Conservation (phyloP, 495 filamentous ascomycete species). For the Aspergillus nidulans region DNA sequence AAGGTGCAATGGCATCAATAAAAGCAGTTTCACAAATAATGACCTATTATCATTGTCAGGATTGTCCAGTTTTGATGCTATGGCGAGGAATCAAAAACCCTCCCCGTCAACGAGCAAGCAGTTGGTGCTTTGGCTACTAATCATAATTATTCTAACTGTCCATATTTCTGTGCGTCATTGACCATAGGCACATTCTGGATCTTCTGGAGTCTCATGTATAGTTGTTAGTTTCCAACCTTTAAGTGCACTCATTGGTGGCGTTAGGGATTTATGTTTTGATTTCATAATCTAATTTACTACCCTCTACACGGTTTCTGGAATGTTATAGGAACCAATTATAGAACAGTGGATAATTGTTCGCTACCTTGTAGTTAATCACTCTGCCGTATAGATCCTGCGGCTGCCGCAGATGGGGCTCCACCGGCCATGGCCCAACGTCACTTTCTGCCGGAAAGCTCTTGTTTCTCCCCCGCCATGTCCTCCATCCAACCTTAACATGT, state of each 20-base stretch:
- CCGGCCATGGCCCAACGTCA: slow-evolving; percentile 6
- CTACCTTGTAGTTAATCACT: not conserved
- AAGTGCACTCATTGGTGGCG: not conserved
- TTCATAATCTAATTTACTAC: not conserved
- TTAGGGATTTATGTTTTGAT: not conserved
- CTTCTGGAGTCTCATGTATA: not conserved
- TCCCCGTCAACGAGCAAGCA: not conserved
- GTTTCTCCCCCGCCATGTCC: not conserved
- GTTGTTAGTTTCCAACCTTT: not conserved
- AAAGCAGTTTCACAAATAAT: not conserved
- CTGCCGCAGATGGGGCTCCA: not conserved
- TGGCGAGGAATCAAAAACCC: not conserved
- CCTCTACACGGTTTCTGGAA: too few species aligned
- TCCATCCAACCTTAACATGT: not conserved
- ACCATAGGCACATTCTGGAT: not conserved
- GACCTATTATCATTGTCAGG: not conserved
- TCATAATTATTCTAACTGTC: not conserved
- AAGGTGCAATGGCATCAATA: not conserved
- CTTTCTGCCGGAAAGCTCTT: slow-evolving; percentile 2
- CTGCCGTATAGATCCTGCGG: not conserved
- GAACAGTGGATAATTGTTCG: too few species aligned
- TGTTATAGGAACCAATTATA: too few species aligned
- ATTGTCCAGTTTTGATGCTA: not conserved
- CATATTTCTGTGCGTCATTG: not conserved
- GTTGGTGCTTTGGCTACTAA: not conserved